A percentile compares a stretch with the other conserved stretches of the same genome.
These are phyloP conservation scores for Dothideomycetes sp. DNA, from an alignment of 2,329 filamentous ascomycete genomes.

Conservation along the genomic window DNA sequence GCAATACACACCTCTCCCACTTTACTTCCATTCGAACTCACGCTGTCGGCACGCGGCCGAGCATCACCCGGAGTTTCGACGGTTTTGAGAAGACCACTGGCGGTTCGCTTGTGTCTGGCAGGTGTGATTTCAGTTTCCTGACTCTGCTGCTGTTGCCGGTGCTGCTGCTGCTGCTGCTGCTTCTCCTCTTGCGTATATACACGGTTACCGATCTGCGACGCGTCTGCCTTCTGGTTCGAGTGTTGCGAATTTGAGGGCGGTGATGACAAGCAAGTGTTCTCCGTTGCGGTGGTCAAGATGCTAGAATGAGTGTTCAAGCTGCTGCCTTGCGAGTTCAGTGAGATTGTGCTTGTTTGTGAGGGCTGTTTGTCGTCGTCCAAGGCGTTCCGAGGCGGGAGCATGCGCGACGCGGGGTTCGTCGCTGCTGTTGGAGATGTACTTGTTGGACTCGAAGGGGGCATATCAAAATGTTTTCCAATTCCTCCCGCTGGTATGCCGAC, in stretches of 20 bases:
- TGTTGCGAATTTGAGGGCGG: neutral
- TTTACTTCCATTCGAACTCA: conserved; percentile 56
- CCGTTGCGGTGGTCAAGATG: too few species aligned
- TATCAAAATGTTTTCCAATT: conserved; percentile 6
- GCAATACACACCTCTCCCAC: conserved; percentile 64
- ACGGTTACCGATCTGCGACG: conserved; percentile 4
- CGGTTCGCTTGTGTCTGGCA: conserved; percentile 62
- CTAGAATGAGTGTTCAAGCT: too few species aligned
- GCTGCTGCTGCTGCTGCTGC: neutral
- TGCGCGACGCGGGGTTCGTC: conserved; percentile 11
- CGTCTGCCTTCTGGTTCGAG: neutral
- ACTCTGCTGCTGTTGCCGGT: neutral
- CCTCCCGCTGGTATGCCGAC: conserved; percentile 4
- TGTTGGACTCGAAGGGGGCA: conserved; percentile 6
- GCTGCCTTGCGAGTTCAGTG: too few species aligned
- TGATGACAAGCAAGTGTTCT: too few species aligned
- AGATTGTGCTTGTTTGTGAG: neutral
- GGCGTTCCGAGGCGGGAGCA: conserved; percentile 3
- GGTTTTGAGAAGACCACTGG: conserved; percentile 65
- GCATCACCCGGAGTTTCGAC: conserved; percentile 3
- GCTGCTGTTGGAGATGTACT: neutral
- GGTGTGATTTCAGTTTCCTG: neutral
- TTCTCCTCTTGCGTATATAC: neutral
- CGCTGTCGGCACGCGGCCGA: conserved; percentile 54
- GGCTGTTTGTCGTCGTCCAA: neutral